A percentile compares a stretch with the other conserved stretches of the same genome.
Evolutionary conservation across 441 rosid species (phyloP).

Genomic region (Viola pubescens): DNA sequence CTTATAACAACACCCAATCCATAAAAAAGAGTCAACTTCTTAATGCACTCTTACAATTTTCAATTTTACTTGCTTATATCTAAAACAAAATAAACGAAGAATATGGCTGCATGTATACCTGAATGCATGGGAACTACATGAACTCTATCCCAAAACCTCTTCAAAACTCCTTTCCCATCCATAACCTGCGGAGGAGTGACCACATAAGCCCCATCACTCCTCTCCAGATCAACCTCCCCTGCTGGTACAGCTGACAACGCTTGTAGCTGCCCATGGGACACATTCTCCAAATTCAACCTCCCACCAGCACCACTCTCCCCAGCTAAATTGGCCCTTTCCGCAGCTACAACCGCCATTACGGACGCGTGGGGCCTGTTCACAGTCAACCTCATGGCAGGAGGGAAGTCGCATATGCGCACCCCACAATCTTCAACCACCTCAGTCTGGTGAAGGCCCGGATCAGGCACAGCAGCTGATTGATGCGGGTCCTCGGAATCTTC

Average conservation of each 20-base stretch:
- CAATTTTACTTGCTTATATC: not conserved
- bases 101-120: conserved; percentile 23
- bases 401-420: conserved; percentile 63
- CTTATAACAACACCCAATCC: not conserved
- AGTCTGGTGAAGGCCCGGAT: conserved; percentile 39
- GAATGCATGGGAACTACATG: conserved; percentile 90
- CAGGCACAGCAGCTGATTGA: conserved; percentile 27
- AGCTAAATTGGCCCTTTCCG: conserved; percentile 43
- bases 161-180: conserved; percentile 84
- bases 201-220: conserved; percentile 46
- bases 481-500: conserved; percentile 30
- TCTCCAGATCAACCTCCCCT: conserved; percentile 49
- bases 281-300: conserved; percentile 56
- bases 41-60: not conserved
- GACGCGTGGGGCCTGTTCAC: conserved; percentile 81
- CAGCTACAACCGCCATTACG: conserved; percentile 46
- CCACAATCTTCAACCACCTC: conserved; percentile 54
- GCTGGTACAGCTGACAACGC: conserved; percentile 64
- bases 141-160: conserved; percentile 58
- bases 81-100: not conserved
- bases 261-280: conserved; percentile 77
- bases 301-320: conserved; percentile 41
- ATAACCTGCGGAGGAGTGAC: conserved; percentile 62
- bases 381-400: conserved; percentile 41
- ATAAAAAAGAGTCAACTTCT: not conserved